Base-by-base conservation (phyloP, 73 alveolate species). In the Paramecium biaurelia region DNA sequence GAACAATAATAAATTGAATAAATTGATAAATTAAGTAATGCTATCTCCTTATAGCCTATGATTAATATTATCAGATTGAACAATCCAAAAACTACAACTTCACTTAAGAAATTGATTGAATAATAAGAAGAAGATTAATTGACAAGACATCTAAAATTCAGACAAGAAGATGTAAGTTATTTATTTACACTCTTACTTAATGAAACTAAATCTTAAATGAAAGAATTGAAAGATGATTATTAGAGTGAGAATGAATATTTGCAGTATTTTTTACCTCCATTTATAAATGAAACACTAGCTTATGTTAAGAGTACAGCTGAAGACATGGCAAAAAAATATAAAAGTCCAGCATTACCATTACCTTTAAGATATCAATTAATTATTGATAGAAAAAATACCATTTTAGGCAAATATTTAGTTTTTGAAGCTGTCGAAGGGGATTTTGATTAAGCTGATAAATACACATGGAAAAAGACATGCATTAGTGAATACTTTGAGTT, bases 371-470 rank as follows among this genome's bases (percentile, higher is more conserved):
- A 76, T 76, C 1, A 76, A 42, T 20, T 76, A 5, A 76, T 18
- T 15, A 76, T 76, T 1, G 47, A 76, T 76, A 34, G 47, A 20
- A 15, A 32, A 15, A 42, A 35, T 9, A 76, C 89, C n/a, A 41
- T 76, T 7, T 23, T 76, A 37, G 89, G 89, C 38, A 76, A 76
- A 30, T 76, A 42, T 76, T 76, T 76, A 42, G 89, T 76, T 7
- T 38, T 76, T 6, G 89, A 76, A n/a, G 89, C 89, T 8, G 42
- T 76, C 2, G 89, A 76, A 76, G 89, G 89, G 0, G 89, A 76
- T 28, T 41, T 76, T 32, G 89, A 76, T 41, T 76, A 37, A 21
- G 89, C 38, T 12, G 47, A 32, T n/a, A 76, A 32, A 21, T 42
- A 76, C 23, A 76, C 89, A 38, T 76, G 89, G 89, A 76, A 76